Base-by-base conservation (phyloP, 2,329 filamentous ascomycete genomes). In the Fusarium ambrosium region DNA sequence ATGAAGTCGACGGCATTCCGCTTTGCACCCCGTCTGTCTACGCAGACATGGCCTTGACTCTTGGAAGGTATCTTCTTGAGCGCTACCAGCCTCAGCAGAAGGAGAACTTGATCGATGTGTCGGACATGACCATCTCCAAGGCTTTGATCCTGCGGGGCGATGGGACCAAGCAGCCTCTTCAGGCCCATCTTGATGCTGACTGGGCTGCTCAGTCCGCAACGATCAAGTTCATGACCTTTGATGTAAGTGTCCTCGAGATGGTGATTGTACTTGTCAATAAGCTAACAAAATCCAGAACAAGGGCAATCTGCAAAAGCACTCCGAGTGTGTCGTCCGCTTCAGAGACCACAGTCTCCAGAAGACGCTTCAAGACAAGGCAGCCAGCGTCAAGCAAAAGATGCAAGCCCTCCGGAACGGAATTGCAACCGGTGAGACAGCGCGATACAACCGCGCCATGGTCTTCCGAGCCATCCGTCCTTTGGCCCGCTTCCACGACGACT, bases 371-470 rank as follows among this genome's bases (percentile, higher is more conserved):
- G 56, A 13, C 0, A 20, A 66, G 0, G 34, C 62, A 0, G 6
- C 3, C 2, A 16, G 24, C 4, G 59, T 59, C 9, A 72, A 72
- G 32, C 36, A 64, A 4, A 77, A 75, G 64, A 72, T 77, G 39
- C 64, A 75, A 29, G 22, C 1, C 9, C 74, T 77, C 5, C 74
- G 72, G 2, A n/a, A 48, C 2, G 68, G 76, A 2, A 73, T 77
- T 4, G 61, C 68, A 0, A 64, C 68, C 2, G 41, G 73, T 0
- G 59, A 77, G 29, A 63, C 75, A 0, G 73, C 75, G 0, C 75
- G 75, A 18, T 77, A 77, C 62, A 77, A 77, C 13, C 73, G 75
- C 0, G 66, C 75, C 8, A 77, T 77, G 75, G 75, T 72, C 0
- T 77, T 76, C 4, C 73, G 75, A 6, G 73, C 71, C 39, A 77